Percentiles rank a stretch among this genome's conserved stretches.
These are phyloP conservation scores for Wallemia hederae DNA, from an alignment of 1,284 basidiomycete genomes.

Conservation along the genomic window DNA sequence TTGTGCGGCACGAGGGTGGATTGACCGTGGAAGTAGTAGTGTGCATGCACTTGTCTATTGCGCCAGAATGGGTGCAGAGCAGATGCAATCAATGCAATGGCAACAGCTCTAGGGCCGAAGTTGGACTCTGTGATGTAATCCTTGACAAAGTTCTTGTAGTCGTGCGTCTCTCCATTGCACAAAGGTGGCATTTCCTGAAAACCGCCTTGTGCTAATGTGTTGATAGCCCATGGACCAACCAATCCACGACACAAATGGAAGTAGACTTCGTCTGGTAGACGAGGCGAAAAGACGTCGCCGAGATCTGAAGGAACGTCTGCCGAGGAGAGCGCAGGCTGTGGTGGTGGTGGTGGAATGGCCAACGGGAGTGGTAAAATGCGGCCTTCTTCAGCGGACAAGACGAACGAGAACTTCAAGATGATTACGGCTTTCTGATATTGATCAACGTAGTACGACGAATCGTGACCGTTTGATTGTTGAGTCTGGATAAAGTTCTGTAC, in stretches of 20 bases:
- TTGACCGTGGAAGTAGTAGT: slow-evolving; percentile 20
- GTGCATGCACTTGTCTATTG: slow-evolving; percentile 16
- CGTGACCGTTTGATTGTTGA: slow-evolving; percentile 11
- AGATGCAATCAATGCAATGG: slow-evolving; percentile 53
- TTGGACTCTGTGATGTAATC: slow-evolving; percentile 78
- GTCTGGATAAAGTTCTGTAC: slow-evolving; percentile 5
- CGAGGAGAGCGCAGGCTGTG: slow-evolving; percentile 27
- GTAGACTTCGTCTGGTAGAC: slow-evolving; percentile 86
- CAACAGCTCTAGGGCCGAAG: slow-evolving; percentile 68
- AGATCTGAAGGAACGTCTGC: slow-evolving; percentile 71
- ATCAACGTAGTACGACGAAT: slow-evolving; percentile 46
- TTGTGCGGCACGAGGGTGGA: slow-evolving; percentile 30
- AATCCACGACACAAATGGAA: slow-evolving; percentile 83
- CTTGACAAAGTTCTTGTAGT: slow-evolving; percentile 80
- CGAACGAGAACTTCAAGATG: slow-evolving; percentile 75
- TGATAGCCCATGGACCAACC: slow-evolving; percentile 53
- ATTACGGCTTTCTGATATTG: slow-evolving; percentile 66
- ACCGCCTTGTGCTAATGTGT: slow-evolving; percentile 57
- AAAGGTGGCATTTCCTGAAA: slow-evolving; percentile 67
- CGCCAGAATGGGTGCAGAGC: slow-evolving; percentile 52
- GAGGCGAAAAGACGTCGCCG: slow-evolving; percentile 80
- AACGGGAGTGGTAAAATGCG: slow-evolving; percentile 62
- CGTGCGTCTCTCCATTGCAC: slow-evolving; percentile 76
- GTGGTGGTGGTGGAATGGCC: slow-evolving; percentile 25
- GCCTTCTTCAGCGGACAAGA: slow-evolving; percentile 63